Percentiles rank a stretch among this genome's conserved stretches.
Evolutionary conservation across 805 yeast genomes (phyloP).

Genomic region (Hanseniaspora hatyaiensis): DNA sequence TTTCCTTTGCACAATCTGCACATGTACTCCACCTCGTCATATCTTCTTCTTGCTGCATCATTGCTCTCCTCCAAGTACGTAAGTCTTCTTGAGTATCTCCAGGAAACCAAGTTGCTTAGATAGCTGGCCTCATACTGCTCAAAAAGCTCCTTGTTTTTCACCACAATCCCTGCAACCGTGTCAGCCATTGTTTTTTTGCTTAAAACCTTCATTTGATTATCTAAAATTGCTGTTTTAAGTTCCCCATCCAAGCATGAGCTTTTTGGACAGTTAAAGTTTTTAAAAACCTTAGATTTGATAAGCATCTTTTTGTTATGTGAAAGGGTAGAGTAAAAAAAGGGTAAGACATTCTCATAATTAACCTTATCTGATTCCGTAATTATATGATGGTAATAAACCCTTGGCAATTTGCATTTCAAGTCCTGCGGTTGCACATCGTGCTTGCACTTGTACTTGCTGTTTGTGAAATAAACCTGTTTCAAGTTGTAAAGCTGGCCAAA

Average conservation of each 20-base stretch:
- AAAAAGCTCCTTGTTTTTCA: no score
- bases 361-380: conserved; percentile 18
- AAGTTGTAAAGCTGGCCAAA: neutral
- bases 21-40: conserved; percentile 16
- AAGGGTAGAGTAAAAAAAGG: neutral
- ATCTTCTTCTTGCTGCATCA: neutral
- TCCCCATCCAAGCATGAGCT: conserved; percentile 11
- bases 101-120: conserved; percentile 16
- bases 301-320: neutral
- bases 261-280: conserved; percentile 20
- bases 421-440: conserved; percentile 8
- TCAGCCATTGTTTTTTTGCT: neutral
- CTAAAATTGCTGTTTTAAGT: neutral
- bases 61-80: neutral
- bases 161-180: neutral
- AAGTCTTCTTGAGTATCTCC: conserved; percentile 14
- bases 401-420: conserved; percentile 17
- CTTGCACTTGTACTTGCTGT: conserved; percentile 14
- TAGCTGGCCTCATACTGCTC: no score
- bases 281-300: conserved; percentile 18
- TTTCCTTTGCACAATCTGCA: conserved; percentile 23
- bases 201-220: neutral
- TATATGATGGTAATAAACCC: conserved; percentile 22
- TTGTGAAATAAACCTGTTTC: neutral
- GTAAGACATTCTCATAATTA: conserved; percentile 3